Base-by-base conservation (phyloP, 1,139 yeast species). In the Spathaspora jeffriesii region DNA sequence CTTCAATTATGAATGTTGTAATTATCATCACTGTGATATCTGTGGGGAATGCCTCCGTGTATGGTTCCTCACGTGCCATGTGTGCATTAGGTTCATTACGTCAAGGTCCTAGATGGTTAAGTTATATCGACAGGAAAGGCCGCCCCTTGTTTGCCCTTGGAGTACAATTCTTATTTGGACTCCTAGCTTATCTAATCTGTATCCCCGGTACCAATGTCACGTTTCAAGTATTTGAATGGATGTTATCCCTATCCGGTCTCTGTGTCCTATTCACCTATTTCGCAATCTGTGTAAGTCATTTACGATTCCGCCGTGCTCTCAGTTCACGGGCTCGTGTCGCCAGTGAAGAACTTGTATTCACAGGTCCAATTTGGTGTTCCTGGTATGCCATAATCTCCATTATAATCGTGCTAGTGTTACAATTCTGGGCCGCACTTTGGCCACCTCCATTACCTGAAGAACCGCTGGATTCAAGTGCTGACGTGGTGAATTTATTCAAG, bases 381-480 rank as follows among this genome's bases (percentile, higher is more conserved):
- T 68, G 62, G 53, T 65, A 67, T 44, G 73, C 71, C 4, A 52
- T 63, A 34, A 55, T 69, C 23, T 51, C 63, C 13, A 52, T 67
- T 36, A 45, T 62, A 32, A 54, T 62, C n/a, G 53, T 63, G 21
- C 58, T 70, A 49, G 65, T 60, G 8, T 52, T 68, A 22, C 74
- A 70, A 53, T 70, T 71, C 54, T 71, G 74, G 74, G 70, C 71
- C 9, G 72, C 75, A 6, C 62, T 71, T 47, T 70, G 59, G 56
- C 75, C 76, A 7, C 64, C 68, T 13, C 71, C 68, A 5, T 51
- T 51, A 30, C 44, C 50, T 8, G 64, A 62, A 10, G 20, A 14
- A 14, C 41, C 20, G 11, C 6, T 6, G 13, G 46, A 46, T n/a
- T 67, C 64, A 18, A 43, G 52, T 38, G 64, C 67, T 6, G 65